Conservation (phyloP, 441 rosid species). For the Sinapis alba region DNA sequence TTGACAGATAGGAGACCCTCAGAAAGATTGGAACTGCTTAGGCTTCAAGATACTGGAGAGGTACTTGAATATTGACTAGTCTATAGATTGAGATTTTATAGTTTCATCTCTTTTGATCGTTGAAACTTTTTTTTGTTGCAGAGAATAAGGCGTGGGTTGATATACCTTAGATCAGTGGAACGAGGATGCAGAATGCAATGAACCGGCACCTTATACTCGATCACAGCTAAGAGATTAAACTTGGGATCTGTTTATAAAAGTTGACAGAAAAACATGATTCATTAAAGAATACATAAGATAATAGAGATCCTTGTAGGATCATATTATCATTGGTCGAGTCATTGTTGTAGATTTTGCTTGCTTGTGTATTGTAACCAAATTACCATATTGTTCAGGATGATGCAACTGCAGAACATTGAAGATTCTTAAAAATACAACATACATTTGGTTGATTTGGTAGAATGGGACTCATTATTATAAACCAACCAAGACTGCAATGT, state of each 20-base stretch:
- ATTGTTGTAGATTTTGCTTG: conserved; percentile 26
- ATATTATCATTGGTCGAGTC: conserved; percentile 11
- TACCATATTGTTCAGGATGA: conserved; percentile 12
- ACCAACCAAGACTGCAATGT: too few relatives aligned
- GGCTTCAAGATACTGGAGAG: conserved; percentile 80
- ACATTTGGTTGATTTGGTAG: not conserved
- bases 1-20: conserved; percentile 74
- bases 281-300: conserved; percentile 27
- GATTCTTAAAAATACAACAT: not conserved
- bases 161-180: conserved; percentile 64
- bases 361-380: not conserved
- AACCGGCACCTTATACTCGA: conserved; percentile 13
- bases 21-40: conserved; percentile 83
- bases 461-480: not conserved
- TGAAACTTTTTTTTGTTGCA: conserved; percentile 36
- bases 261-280: conserved; percentile 28
- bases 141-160: conserved; percentile 79
- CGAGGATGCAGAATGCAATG: conserved; percentile 70
- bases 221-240: conserved; percentile 10
- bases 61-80: conserved; percentile 42
- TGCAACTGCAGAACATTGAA: conserved; percentile 2
- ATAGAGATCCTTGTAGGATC: conserved; percentile 23
- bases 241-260: conserved; percentile 26
- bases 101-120: not conserved
- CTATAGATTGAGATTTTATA: not conserved